A percentile compares a stretch with the other conserved stretches of the same genome.
Conservation (phyloP, 2,329 filamentous ascomycete genomes). For the Alternaria ventricosa region DNA sequence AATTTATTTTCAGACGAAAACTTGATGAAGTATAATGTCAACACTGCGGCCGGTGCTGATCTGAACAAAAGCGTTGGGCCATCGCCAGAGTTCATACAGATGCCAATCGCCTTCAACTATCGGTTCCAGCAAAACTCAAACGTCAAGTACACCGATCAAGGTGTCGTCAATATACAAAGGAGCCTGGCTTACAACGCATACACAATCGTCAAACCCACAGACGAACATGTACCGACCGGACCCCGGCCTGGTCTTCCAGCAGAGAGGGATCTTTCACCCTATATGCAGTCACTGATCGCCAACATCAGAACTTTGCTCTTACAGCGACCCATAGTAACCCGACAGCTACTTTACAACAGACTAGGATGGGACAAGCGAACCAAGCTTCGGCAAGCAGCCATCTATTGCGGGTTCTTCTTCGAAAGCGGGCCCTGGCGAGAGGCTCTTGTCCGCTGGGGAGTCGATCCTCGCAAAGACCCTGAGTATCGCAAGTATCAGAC, state of each 20-base stretch:
- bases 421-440: constrained; percentile 91
- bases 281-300: constrained; percentile 69
- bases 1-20: constrained; percentile 54
- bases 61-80: constrained; percentile 75
- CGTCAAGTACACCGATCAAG: constrained; percentile 64
- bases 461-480: constrained; percentile 82
- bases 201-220: constrained; percentile 67
- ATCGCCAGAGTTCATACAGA: constrained; percentile 78
- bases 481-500: constrained; percentile 86
- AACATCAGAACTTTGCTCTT: constrained; percentile 71
- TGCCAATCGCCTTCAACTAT: constrained; percentile 73
- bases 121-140: constrained; percentile 84
- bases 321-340: constrained; percentile 83
- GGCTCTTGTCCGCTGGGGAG: constrained; percentile 80
- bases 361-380: constrained; percentile 63
- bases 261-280: constrained; percentile 58
- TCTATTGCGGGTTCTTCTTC: constrained; percentile 91
- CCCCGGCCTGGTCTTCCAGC: constrained; percentile 64
- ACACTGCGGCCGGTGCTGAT: constrained; percentile 56
- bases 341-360: constrained; percentile 78
- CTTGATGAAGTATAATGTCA: constrained; percentile 67
- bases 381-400: constrained; percentile 74
- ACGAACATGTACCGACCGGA: constrained; percentile 65
- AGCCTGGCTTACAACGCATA: constrained; percentile 36
- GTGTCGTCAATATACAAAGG: constrained; percentile 39